Evolutionary conservation across 208 protist genomes (phyloP), one percentile per base, ranked within the genome.

Genomic region (Trypanosoma melophagium): DNA sequence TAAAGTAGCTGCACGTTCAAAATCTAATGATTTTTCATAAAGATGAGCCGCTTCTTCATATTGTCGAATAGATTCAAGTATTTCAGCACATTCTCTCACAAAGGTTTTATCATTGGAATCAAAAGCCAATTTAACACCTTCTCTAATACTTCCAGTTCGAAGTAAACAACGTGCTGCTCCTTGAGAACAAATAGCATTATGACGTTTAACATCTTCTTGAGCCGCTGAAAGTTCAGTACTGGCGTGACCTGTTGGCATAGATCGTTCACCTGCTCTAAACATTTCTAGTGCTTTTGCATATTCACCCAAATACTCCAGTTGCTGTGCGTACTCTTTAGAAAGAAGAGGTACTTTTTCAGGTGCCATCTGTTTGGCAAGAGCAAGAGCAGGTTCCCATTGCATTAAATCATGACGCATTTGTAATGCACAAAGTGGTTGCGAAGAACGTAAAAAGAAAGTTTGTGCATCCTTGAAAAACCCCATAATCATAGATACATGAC

Each of bases 381-480:
- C 53, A 40, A 99, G 84, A 7, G 97, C 97, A 19, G 89, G 83
- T 60, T 98, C 96, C 96, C 96, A 99, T 77, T 99, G 95, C 91
- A 98, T 96, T 60, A 99, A 83, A 74, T 99, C 95, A 16, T 96
- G 87, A 17, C 97, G 90, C 98, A 99, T 99, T 73, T 98, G 90
- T 24, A 99, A 83, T 14, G 98, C 98, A 38, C 88, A 84, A 25
- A 93, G 71, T 57, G 95, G 96, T 65, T 94, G 86, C 24, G 93
- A 93, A 31, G 93, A 98, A 55, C 78, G 80, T 16, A 98, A 65
- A 66, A 98, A 98, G 60, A 86, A 92, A 45, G 77, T 91, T 79
- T 98, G 92, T 25, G 97, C 96, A 55, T 94, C 83, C 66, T 96
- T 88, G 76, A 97, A 97, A 76, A 97, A 92, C 0, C 86, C 83